Percentiles rank a stretch among this genome's conserved stretches.
These are phyloP conservation scores for Telfairia occidentalis DNA, from an alignment of 331 rosid species.

Conservation along the genomic window DNA sequence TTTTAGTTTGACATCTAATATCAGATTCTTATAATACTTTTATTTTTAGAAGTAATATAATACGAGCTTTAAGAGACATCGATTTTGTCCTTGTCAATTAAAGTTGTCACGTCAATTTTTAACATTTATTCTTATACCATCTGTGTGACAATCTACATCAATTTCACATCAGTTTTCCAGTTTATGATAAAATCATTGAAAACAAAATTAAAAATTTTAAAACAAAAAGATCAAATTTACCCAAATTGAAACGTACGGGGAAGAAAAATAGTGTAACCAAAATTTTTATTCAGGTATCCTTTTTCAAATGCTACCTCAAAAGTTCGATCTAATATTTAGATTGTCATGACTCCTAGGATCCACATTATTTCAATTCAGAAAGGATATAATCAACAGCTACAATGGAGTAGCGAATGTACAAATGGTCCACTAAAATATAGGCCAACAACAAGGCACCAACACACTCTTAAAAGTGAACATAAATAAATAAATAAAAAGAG, in stretches of 20 bases:
- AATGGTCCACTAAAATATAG: conserved; percentile 2
- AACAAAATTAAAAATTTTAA: background rate
- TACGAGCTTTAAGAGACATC: background rate
- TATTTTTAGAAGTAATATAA: background rate
- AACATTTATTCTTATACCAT: background rate
- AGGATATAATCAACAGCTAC: background rate
- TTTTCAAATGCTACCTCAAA: background rate
- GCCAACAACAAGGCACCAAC: background rate
- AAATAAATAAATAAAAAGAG: background rate
- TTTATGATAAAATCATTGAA: no score
- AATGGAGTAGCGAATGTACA: background rate
- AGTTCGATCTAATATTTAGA: background rate
- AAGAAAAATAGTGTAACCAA: background rate
- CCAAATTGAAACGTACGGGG: no score
- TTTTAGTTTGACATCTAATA: background rate
- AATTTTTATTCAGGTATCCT: background rate
- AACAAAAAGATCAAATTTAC: background rate
- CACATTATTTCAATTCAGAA: background rate
- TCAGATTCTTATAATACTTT: background rate
- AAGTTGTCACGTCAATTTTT: no score
- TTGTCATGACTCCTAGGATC: background rate
- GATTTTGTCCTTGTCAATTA: background rate
- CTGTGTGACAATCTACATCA: background rate
- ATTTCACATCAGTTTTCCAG: no score
- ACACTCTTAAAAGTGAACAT: background rate